Evolutionary conservation across 2,329 filamentous ascomycete genomes (phyloP).

Genomic region (Penicillium expansum): DNA sequence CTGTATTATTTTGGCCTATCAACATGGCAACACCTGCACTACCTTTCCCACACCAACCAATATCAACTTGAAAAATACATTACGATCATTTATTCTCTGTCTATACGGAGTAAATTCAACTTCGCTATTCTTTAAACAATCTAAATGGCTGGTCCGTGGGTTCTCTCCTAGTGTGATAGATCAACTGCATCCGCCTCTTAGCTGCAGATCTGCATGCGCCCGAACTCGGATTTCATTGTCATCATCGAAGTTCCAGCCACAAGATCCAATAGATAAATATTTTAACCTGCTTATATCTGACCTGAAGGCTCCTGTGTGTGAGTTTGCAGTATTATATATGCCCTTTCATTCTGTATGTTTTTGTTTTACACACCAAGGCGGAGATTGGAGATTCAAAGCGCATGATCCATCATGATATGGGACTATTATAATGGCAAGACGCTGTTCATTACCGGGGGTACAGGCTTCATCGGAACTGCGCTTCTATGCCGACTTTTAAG

Average conservation of each 20-base stretch:
- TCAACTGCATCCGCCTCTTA: conserved; percentile 14
- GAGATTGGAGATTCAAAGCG: neutral
- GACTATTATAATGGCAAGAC: conserved; percentile 24
- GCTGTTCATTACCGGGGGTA: conserved; percentile 24
- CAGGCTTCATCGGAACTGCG: conserved; percentile 24
- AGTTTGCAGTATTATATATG: neutral
- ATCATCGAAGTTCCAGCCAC: neutral
- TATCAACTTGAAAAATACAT: neutral
- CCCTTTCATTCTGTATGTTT: conserved; percentile 1
- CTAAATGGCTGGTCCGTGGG: conserved; percentile 12
- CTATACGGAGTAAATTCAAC: neutral
- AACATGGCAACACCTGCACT: neutral
- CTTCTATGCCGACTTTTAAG: conserved; percentile 22
- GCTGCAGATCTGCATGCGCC: conserved; percentile 13
- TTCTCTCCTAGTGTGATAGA: conserved; percentile 4
- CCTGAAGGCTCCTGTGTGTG: neutral
- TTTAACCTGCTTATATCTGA: neutral
- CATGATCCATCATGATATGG: conserved; percentile 22
- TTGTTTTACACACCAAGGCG: neutral
- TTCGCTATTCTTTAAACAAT: neutral
- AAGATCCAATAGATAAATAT: neutral
- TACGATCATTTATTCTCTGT: neutral
- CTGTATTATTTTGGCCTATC: neutral
- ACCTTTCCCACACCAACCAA: neutral
- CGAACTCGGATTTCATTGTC: neutral